phyloP scores from a whole-genome alignment of 1,284 basidiomycete genomes.

The Cutaneotrichosporon daszewskae region DNA sequence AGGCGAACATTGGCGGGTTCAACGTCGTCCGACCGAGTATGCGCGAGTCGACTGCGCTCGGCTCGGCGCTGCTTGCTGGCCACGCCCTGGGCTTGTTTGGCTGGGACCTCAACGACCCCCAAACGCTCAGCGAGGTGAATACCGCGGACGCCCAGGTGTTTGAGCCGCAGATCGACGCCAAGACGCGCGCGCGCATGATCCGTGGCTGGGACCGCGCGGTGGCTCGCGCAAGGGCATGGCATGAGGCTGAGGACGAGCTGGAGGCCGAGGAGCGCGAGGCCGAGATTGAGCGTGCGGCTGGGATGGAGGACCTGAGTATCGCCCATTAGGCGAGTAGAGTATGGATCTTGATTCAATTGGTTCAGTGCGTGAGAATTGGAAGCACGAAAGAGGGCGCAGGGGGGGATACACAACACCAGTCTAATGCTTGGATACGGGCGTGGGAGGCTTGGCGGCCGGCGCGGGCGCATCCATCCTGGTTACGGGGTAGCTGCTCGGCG shows the following conservation, averaged over 20 bases:
- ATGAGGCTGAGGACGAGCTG: constrained; percentile 17
- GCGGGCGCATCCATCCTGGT: too few relatives aligned
- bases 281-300: constrained; percentile 14
- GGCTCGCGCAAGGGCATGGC: constrained; percentile 70
- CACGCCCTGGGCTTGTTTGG: constrained; percentile 82
- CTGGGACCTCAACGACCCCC: constrained; percentile 84
- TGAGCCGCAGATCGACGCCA: constrained; percentile 56
- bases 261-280: constrained; percentile 18
- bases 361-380: not conserved
- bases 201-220: constrained; percentile 78
- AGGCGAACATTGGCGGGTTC: constrained; percentile 91
- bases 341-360: not conserved
- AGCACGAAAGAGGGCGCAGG: too few relatives aligned
- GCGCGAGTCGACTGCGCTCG: constrained; percentile 94
- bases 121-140: constrained; percentile 83
- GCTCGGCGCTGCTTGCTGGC: constrained; percentile 93
- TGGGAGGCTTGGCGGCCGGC: too few relatives aligned
- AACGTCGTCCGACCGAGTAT: constrained; percentile 87
- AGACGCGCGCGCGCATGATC: constrained; percentile 61
- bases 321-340: not conserved
- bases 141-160: constrained; percentile 74
- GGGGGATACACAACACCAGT: too few relatives aligned
- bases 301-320: constrained; percentile 3
- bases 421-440: too few relatives aligned
- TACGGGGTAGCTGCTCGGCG: too few relatives aligned